phyloP scores from a whole-genome alignment of 192 early-diverging fungal genomes.

The Coemansia sp. region DNA sequence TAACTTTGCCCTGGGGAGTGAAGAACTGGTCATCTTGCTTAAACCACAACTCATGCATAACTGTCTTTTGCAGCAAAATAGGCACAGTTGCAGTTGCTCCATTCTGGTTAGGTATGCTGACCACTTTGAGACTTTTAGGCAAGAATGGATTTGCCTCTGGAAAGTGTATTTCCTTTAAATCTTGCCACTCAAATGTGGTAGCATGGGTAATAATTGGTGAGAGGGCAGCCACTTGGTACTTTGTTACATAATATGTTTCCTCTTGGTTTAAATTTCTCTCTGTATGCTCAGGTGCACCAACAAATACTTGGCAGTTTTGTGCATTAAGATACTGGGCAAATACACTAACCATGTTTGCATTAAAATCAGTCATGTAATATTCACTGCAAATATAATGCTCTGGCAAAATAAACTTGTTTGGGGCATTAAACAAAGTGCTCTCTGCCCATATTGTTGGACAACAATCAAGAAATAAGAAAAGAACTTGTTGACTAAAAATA shows the following conservation, averaged over 20 bases:
- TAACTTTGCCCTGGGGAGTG: slow-evolving; percentile 68
- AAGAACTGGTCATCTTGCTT: slow-evolving; percentile 88
- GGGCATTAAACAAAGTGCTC: background rate
- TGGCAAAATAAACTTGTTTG: background rate
- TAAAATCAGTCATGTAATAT: background rate
- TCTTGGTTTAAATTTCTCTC: background rate
- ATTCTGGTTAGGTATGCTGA: background rate
- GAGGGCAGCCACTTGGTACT: background rate
- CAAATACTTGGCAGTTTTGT: slow-evolving; percentile 1
- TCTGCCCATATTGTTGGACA: background rate
- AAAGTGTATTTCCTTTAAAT: background rate
- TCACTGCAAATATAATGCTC: background rate
- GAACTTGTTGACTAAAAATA: no score
- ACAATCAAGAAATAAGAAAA: no score
- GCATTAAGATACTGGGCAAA: background rate
- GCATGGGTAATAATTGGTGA: background rate
- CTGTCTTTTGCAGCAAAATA: background rate
- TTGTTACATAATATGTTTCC: background rate
- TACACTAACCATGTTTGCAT: background rate
- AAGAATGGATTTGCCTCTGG: background rate
- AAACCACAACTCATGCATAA: slow-evolving; percentile 71
- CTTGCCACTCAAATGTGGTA: background rate
- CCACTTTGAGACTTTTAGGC: background rate
- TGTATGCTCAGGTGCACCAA: background rate
- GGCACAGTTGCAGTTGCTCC: background rate